Base-by-base conservation (phyloP, 129 eudicot genomes). In the Flaveria robusta region DNA sequence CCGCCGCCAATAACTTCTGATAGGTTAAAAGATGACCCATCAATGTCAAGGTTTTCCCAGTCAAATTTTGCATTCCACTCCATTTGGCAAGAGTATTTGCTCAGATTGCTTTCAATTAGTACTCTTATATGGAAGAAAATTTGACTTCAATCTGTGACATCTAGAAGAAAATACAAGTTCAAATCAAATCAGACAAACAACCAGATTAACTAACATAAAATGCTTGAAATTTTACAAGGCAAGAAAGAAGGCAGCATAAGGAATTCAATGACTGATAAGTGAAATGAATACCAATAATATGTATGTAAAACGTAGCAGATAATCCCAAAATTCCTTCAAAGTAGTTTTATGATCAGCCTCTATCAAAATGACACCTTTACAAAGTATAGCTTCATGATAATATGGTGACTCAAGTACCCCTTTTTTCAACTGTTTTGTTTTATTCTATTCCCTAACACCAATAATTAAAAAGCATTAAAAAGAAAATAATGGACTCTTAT, bases 51-150 rank as follows among this genome's bases (percentile, higher is more conserved):
- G 73, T 82, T 88, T 42, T 88, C 97, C 89, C 91, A 93, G 56
- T 88, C 97, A 92, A 92, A 93, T 81, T 88, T 93, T 18, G 88
- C 45, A 76, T 77, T 86, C 92, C 91, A 86, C 72, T 93, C 98
- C 96, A 90, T 90, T 68, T 75, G 42, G 78, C 4, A 41, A 76
- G 69, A 76, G 41, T 19, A 29, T 49, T 49, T 45, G 63, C 69
- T 64, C 46, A 29, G 9, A 60, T 13, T 24, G 41, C 5, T 26
- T 60, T 51, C 23, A 39, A 63, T 71, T 54, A 66, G 46, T 75
- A 47, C 55, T 50, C 69, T 26, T 62, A 20, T 22, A 56, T 56
- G 27, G 3, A 56, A 51, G 10, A 51, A 9, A 51, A 16, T 9
- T 55, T 55, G 13, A 20, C 62, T 55, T 55, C 27, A 55, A 55